These are phyloP conservation scores for Xylariales sp. DNA, from an alignment of 2,329 filamentous ascomycete species.

Conservation along the genomic window DNA sequence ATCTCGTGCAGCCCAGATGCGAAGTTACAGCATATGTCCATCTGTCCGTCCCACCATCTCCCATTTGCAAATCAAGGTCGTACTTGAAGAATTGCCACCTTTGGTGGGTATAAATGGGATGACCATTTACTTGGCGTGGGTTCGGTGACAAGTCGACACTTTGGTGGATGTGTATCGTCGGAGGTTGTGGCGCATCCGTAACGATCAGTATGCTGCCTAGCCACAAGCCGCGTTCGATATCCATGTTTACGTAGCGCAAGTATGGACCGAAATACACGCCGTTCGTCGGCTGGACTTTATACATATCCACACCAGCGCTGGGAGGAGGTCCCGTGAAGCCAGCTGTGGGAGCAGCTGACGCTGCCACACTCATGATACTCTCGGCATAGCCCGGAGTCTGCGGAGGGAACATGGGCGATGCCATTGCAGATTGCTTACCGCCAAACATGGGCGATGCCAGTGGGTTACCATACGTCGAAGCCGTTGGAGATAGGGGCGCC, in stretches of 20 bases:
- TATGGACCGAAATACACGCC: constrained; percentile 98
- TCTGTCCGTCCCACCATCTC: constrained; percentile 70
- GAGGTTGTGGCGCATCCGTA: constrained; percentile 85
- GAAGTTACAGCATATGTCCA: constrained; percentile 99
- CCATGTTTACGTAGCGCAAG: constrained; percentile 94
- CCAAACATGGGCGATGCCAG: constrained; percentile 64
- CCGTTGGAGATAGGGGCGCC: constrained; percentile 75
- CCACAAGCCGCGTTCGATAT: constrained; percentile 86
- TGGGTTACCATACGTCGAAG: constrained; percentile 71
- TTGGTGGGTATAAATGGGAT: constrained; percentile 82
- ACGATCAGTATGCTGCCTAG: constrained; percentile 89
- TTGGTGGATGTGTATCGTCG: constrained; percentile 92
- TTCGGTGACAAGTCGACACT: constrained; percentile 90
- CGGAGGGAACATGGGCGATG: constrained; percentile 78
- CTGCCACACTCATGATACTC: constrained; percentile 77
- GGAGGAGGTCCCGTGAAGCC: constrained; percentile 88
- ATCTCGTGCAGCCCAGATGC: constrained; percentile 93
- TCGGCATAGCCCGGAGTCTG: constrained; percentile 80
- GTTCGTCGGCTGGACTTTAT: constrained; percentile 89
- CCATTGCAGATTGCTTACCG: constrained; percentile 58
- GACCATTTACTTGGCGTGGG: constrained; percentile 77
- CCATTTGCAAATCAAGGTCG: constrained; percentile 85
- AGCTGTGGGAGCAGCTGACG: constrained; percentile 68
- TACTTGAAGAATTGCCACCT: constrained; percentile 96
- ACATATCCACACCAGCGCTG: constrained; percentile 84